Evolutionary conservation across 805 yeast genomes (phyloP), one percentile per base, ranked within the genome.

Genomic region (Priceomyces castillae): DNA sequence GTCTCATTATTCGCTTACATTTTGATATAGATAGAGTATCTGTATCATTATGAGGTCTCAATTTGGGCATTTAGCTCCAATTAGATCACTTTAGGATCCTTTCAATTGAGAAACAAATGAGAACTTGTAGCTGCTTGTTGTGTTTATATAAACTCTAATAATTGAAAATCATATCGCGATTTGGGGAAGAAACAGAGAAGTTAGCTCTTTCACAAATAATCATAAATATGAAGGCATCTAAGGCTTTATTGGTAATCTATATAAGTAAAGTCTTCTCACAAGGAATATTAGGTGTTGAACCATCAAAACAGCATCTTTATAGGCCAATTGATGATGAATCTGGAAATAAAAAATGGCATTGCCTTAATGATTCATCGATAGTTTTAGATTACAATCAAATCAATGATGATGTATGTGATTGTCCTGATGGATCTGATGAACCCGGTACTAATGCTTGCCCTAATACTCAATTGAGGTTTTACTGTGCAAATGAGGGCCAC

Each of bases 341-440:
- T 30, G 69, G 65, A 0, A 47, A 45, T 12, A 34, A 49, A 19
- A 51, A 46, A 28, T 92, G 94, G 88, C 63, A 69, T 4, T 92
- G 98, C 67, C 61, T 92, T 30, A 54, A 64, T 25, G 75, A 86
- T 55, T 84, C 94, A 0, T 75, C 78, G n/a, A 78, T 89, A 4
- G 70, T 69, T 16, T 64, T 92, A 15, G 71, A 82, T 33, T 69
- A 71, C 40, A 68, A 68, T 30, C 86, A 82, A 56, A 75, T 92
- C 53, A 92, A 92, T 60, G 97, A 94, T 62, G 85, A 90, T 53
- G 84, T 76, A 57, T 92, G 98, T 65, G 98, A 94, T 57, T 92
- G 98, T 67, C 97, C 97, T 0, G 99, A 94, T 65, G 98, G 98
- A 0, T 81, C 90, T 3, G 99, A 94, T 66, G 98, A 94, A 62